phyloP scores from a whole-genome alignment of 2,329 filamentous ascomycete species.

The Pseudogymnoascus sp. region DNA sequence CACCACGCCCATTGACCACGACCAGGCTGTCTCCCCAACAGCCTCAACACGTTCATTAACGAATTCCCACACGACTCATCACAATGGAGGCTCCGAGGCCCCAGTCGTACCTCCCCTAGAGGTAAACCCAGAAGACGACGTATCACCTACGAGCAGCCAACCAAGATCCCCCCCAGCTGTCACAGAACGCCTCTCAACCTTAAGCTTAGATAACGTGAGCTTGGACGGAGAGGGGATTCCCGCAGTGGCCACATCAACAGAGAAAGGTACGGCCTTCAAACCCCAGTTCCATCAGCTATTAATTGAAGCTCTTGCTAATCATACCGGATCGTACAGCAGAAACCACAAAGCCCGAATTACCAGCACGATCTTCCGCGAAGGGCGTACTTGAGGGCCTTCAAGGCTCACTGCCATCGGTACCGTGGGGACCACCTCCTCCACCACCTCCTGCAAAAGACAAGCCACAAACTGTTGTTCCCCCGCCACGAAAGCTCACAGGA shows the following conservation, averaged over 20 bases:
- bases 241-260: not conserved
- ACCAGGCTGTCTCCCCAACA: not conserved
- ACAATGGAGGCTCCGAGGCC: not conserved
- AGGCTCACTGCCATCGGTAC: conserved; percentile 61
- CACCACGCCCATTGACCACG: conserved; percentile 25
- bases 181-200: conserved; percentile 45
- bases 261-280: not conserved
- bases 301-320: not conserved
- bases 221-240: conserved; percentile 46
- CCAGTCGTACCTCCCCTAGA: conserved; percentile 33
- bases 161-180: conserved; percentile 40
- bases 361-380: conserved; percentile 40
- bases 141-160: conserved; percentile 11
- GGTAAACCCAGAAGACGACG: conserved; percentile 22
- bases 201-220: conserved; percentile 55
- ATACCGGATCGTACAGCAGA: not conserved
- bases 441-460: conserved; percentile 17
- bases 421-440: conserved; percentile 54
- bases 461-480: conserved; percentile 21
- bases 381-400: conserved; percentile 63
- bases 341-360: conserved; percentile 14
- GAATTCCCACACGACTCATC: not conserved
- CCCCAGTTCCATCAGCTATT: not conserved
- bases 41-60: not conserved
- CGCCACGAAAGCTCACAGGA: conserved; percentile 67